A percentile compares a stretch with the other conserved stretches of the same genome.
Conservation (phyloP, 2,329 filamentous ascomycete species). For the Pseudogymnoascus sp. region DNA sequence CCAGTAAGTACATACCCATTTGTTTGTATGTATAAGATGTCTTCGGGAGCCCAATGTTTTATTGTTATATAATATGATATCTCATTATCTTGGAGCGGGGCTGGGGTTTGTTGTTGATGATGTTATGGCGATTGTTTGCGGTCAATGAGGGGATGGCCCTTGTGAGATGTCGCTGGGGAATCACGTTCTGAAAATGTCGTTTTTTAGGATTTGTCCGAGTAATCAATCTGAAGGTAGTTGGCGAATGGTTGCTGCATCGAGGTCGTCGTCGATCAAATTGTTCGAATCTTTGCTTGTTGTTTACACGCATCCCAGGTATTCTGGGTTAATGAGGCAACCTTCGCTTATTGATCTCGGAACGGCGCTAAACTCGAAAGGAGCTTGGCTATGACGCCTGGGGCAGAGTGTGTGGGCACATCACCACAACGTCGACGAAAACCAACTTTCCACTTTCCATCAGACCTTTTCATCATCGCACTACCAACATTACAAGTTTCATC, state of each 20-base stretch:
- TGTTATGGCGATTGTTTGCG: constrained; percentile 12
- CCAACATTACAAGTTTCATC: constrained; percentile 3
- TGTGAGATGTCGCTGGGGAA: constrained; percentile 17
- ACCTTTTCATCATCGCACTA: constrained; percentile 8
- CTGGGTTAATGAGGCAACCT: constrained; percentile 13
- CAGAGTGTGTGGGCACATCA: constrained; percentile 9
- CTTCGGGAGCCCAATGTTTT: constrained; percentile 1
- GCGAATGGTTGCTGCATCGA: constrained; percentile 7
- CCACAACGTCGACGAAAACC: constrained; percentile 4
- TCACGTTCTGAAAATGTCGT: background rate
- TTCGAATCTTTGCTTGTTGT: constrained; percentile 12
- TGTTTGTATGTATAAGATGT: background rate
- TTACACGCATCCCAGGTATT: constrained; percentile 7
- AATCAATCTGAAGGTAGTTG: background rate
- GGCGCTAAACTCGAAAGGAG: constrained; percentile 10
- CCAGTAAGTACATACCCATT: constrained; percentile 4
- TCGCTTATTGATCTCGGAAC: constrained; percentile 11
- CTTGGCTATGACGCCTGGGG: constrained; percentile 8
- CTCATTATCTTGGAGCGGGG: constrained; percentile 7
- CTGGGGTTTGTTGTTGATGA: constrained; percentile 11
- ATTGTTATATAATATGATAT: constrained; percentile 7
- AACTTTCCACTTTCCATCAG: constrained; percentile 8
- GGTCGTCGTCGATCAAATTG: constrained; percentile 7
- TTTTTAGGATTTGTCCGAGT: background rate
- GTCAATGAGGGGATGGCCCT: constrained; percentile 8